Evolutionary conservation across 345 rosid genomes (phyloP).

Genomic region (Pistacia integerrima): DNA sequence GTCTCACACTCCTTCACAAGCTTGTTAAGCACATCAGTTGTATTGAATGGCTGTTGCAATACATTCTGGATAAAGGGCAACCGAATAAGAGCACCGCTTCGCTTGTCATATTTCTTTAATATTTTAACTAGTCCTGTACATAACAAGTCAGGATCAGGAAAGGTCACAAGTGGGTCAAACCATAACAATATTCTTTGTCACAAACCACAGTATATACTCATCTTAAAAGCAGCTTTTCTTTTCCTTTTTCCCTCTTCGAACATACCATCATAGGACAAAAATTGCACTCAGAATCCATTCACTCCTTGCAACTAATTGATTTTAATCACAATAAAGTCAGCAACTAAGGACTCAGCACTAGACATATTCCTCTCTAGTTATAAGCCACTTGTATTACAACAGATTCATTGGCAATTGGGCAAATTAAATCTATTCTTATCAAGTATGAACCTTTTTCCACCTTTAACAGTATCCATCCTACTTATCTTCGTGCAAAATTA

Average conservation of each 20-base stretch:
- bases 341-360: not conserved
- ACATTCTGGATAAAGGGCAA: slow-evolving; percentile 76
- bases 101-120: slow-evolving; percentile 82
- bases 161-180: not conserved
- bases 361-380: not conserved
- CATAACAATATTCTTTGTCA: not conserved
- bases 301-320: not conserved
- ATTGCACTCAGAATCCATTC: not conserved
- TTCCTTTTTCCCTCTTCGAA: not conserved
- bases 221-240: not conserved
- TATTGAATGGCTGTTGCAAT: slow-evolving; percentile 77
- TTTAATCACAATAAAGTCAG: not conserved
- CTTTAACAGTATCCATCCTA: not conserved
- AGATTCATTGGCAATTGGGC: not conserved
- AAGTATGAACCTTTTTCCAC: not conserved
- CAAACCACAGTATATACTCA: not conserved
- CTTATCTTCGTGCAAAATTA: not conserved
- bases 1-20: slow-evolving; percentile 78
- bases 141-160: not conserved
- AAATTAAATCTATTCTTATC: not conserved
- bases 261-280: not conserved
- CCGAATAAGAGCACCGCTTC: slow-evolving; percentile 71
- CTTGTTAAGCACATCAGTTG: slow-evolving; percentile 66
- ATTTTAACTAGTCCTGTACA: slow-evolving; percentile 75
- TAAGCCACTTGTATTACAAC: too few species aligned